Evolutionary conservation across 768 basidiomycete species (phyloP).

Genomic region (Pleurotus tuoliensis): DNA sequence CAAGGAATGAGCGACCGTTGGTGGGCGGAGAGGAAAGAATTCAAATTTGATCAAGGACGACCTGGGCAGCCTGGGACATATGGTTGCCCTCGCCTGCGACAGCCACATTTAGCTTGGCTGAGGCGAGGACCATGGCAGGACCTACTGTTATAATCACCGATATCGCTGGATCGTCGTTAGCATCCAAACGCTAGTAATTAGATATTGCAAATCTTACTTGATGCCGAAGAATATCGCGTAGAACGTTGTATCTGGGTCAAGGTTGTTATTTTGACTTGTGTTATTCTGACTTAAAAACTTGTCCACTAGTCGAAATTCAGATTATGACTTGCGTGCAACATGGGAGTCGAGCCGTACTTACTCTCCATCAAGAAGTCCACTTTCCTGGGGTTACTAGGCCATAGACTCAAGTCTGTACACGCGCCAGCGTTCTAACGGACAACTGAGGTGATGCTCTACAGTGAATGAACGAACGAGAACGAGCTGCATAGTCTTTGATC

Average conservation of each 20-base stretch:
- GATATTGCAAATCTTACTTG: constrained; percentile 30
- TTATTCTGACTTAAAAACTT: constrained; percentile 43
- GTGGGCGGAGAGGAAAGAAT: constrained; percentile 47
- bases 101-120: neutral
- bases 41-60: constrained; percentile 39
- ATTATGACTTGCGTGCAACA: neutral
- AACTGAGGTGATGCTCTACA: neutral
- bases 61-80: constrained; percentile 39
- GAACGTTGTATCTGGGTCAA: constrained; percentile 44
- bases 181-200: neutral
- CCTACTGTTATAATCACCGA: neutral
- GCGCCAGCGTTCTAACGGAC: constrained; percentile 34
- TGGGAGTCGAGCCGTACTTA: constrained; percentile 13
- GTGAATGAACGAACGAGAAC: constrained; percentile 8
- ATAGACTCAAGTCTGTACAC: constrained; percentile 42
- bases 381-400: constrained; percentile 45
- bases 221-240: constrained; percentile 55
- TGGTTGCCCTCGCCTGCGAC: constrained; percentile 40
- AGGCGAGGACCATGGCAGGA: too few relatives aligned
- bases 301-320: constrained; percentile 24
- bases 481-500: constrained; percentile 50
- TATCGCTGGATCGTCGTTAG: neutral
- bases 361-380: constrained; percentile 49
- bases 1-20: constrained; percentile 44
- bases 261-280: too few relatives aligned